Conservation (phyloP, 306 rosid species). For the Dryas alaskensis region DNA sequence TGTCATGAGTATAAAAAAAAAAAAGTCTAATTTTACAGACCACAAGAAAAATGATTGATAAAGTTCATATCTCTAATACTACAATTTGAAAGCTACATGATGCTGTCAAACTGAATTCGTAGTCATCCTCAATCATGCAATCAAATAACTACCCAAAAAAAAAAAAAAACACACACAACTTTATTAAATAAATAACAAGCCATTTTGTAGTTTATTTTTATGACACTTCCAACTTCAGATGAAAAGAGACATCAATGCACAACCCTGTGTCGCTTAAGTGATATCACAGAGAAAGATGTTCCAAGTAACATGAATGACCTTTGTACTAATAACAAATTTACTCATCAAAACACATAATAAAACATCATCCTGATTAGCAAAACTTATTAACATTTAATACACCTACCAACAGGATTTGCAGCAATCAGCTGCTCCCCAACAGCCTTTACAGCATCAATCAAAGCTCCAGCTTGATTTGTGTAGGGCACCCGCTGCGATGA, state of each 20-base stretch:
- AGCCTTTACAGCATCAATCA: slow-evolving; percentile 76
- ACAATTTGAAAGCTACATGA: background rate
- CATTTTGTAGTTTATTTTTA: background rate
- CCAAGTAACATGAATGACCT: background rate
- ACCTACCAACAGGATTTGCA: slow-evolving; percentile 90
- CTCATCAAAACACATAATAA: background rate
- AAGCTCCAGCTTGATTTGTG: slow-evolving; percentile 73
- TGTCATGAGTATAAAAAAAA: background rate
- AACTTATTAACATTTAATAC: background rate
- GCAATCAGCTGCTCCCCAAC: slow-evolving; percentile 93
- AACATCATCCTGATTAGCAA: background rate
- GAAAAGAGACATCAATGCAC: background rate
- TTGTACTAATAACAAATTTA: background rate
- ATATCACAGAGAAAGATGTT: background rate
- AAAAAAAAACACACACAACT: background rate
- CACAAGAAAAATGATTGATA: background rate
- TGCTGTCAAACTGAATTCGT: too few species aligned
- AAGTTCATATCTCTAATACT: background rate
- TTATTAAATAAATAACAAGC: background rate
- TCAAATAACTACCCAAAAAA: background rate
- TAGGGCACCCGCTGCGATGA: slow-evolving; percentile 82
- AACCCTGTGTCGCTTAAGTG: background rate
- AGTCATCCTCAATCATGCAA: background rate
- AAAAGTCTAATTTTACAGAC: background rate
- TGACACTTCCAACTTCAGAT: background rate